Evolutionary conservation across 768 basidiomycete species (phyloP).

Genomic region (Antrodiella citrinella): DNA sequence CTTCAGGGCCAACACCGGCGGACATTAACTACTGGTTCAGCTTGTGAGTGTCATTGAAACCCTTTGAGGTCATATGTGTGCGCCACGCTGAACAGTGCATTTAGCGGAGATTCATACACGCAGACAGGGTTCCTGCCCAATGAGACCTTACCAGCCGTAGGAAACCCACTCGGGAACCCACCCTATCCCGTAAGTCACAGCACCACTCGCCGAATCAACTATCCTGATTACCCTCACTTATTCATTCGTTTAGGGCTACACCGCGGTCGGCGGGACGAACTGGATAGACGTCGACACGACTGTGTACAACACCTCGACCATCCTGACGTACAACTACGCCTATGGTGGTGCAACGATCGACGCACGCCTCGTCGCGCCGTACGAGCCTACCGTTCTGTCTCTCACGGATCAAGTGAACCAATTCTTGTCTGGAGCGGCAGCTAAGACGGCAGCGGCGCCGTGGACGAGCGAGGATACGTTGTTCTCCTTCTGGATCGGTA

Average conservation of each 20-base stretch:
- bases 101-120: slow-evolving; percentile 51
- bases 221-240: background rate
- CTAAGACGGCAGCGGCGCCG: slow-evolving; percentile 40
- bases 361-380: slow-evolving; percentile 46
- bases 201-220: background rate
- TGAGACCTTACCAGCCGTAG: slow-evolving; percentile 32
- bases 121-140: slow-evolving; percentile 43
- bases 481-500: slow-evolving; percentile 66
- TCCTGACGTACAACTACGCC: slow-evolving; percentile 60
- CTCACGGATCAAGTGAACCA: slow-evolving; percentile 55
- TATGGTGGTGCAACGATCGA: slow-evolving; percentile 64
- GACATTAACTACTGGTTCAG: slow-evolving; percentile 46
- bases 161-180: slow-evolving; percentile 48
- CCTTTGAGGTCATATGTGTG: background rate
- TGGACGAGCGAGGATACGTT: slow-evolving; percentile 52
- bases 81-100: background rate
- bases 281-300: slow-evolving; percentile 51
- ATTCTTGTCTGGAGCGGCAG: slow-evolving; percentile 39
- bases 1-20: background rate
- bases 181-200: slow-evolving; percentile 34
- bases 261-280: slow-evolving; percentile 47
- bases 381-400: slow-evolving; percentile 40
- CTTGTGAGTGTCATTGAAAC: slow-evolving; percentile 30
- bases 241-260: slow-evolving; percentile 28
- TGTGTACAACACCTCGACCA: slow-evolving; percentile 41